Evolutionary conservation across 768 basidiomycete genomes (phyloP), one percentile per base, ranked within the genome.

Genomic region (Cantharellus anzutake): DNA sequence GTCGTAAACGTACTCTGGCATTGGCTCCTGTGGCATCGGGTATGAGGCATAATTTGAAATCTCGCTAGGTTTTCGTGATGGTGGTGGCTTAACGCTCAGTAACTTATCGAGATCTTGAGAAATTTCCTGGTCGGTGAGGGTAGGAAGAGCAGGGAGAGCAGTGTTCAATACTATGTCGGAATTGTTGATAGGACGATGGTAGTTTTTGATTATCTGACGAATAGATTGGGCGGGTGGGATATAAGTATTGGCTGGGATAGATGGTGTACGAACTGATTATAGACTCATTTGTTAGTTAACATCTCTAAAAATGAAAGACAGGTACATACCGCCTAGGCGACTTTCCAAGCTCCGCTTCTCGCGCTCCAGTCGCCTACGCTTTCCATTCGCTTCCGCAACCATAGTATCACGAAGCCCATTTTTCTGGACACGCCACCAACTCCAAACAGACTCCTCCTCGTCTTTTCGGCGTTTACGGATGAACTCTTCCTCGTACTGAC

Each of bases 371-470:
- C 80, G 76, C 51, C 93, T 75, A 60, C 88, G 76, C 70, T 94
- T 94, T 63, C 86, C 75, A 68, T 88, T 92, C 3, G 86, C 83
- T 65, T 93, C 87, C 0, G 92, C 81, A 60, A 93, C 84, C 82
- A 94, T 86, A 11, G 85, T 83, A 1, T 79, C 84, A 66, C 93
- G 86, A 7, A 93, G 71, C 55, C 83, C 81, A 64, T 90, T 86
- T 57, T 35, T 84, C 75, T 61, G 82, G 70, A 88, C 89, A 74
- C 83, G 83, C 94, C 94, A 97, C 78, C 83, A 86, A 62, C 82
- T 82, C 91, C 92, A 94, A 39, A 85, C 80, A 7, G 79, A 79
- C 41, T 78, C 73, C 63, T 91, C 88, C 59, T 91, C 84, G 3
- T 80, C 74, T 59, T 76, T 78, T 37, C 83, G 73, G 63, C 80